A percentile compares a stretch with the other conserved stretches of the same genome.
phyloP scores from a whole-genome alignment of 345 rosid genomes.

The Euphorbia peplus region DNA sequence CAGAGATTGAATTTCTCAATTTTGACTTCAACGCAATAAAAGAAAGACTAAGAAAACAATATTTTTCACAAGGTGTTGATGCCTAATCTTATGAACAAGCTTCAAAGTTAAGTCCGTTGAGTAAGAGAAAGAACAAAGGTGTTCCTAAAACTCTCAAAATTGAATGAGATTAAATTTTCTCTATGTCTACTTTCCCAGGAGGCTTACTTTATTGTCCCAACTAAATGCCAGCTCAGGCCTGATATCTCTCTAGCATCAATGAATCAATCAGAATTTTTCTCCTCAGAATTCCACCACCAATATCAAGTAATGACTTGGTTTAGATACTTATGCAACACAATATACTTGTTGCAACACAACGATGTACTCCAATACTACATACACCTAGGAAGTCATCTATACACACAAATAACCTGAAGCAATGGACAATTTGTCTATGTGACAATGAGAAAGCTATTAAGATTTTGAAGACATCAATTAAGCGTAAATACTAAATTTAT shows the following conservation, averaged over 20 bases:
- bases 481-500: conserved; percentile 4
- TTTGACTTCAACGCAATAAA: not conserved
- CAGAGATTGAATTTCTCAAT: not conserved
- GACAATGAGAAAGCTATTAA: not conserved
- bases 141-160: not conserved
- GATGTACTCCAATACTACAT: not conserved
- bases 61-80: not conserved
- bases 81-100: not conserved
- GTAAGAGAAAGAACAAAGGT: not conserved
- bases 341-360: conserved; percentile 2
- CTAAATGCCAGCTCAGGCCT: not conserved
- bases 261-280: conserved; percentile 8
- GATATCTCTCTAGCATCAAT: conserved; percentile 1
- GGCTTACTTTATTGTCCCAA: conserved; percentile 1
- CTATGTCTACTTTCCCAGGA: not conserved
- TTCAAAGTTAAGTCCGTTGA: not conserved
- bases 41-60: not conserved
- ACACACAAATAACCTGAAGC: not conserved
- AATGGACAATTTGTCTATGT: not conserved
- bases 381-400: not conserved
- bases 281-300: conserved; percentile 3
- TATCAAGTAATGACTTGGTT: not conserved
- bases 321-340: conserved; percentile 7
- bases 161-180: conserved; percentile 7
- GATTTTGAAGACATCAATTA: conserved; percentile 3